Percentiles rank a stretch among this genome's conserved stretches.
Conservation (phyloP, 129 eudicot genomes). For the Artemisia annua region DNA sequence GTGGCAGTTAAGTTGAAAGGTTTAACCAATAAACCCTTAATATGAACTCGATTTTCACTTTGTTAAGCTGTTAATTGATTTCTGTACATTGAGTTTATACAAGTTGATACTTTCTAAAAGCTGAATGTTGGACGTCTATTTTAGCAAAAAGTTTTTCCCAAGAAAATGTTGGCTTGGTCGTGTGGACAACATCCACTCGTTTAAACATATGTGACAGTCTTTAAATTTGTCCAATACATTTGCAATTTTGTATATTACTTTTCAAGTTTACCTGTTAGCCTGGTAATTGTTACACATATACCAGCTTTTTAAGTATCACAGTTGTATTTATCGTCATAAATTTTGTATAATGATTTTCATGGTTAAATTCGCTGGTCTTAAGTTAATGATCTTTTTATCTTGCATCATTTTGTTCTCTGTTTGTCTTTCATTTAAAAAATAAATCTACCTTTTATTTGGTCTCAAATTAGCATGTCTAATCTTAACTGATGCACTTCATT, state of each 20-base stretch:
- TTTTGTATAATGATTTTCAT: neutral
- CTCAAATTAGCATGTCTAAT: conserved; percentile 12
- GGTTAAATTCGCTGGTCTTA: neutral
- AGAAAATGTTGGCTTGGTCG: neutral
- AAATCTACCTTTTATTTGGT: neutral
- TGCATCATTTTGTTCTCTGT: neutral
- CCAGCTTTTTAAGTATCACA: too few relatives aligned
- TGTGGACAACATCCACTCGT: neutral
- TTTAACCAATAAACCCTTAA: neutral
- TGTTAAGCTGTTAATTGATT: neutral
- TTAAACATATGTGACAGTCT: neutral
- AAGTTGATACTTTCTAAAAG: conserved; percentile 4
- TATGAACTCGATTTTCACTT: neutral
- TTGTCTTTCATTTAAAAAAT: neutral
- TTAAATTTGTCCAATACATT: neutral
- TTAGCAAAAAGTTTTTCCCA: neutral
- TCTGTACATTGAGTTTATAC: neutral
- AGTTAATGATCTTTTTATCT: neutral
- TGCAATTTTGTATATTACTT: conserved; percentile 3
- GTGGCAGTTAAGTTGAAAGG: neutral
- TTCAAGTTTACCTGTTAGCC: conserved; percentile 9
- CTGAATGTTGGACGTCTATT: neutral
- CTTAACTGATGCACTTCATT: conserved; percentile 11
- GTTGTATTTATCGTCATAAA: too few relatives aligned
- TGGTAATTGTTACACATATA: neutral